Evolutionary conservation across 192 early-diverging fungal genomes (phyloP).

Genomic region (Helicostylum pulchrum): DNA sequence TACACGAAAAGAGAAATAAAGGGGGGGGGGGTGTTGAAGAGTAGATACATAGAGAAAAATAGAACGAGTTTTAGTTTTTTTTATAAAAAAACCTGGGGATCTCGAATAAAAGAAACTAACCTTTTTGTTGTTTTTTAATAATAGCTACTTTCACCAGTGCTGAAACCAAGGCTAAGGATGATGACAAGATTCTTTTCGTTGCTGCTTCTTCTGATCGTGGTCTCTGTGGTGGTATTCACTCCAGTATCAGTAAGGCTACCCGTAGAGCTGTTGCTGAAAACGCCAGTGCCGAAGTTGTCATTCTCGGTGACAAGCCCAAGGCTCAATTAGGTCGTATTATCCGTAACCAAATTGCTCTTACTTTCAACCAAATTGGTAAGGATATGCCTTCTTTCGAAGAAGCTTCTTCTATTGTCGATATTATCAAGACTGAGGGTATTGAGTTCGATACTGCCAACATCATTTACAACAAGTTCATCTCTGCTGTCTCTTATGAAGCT

Average conservation of each 20-base stretch:
- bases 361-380: slow-evolving; percentile 93
- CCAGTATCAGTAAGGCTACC: slow-evolving; percentile 82
- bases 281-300: slow-evolving; percentile 56
- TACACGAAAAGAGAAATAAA: background rate
- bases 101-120: background rate
- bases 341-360: slow-evolving; percentile 74
- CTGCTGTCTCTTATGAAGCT: slow-evolving; percentile 93
- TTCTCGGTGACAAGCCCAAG: slow-evolving; percentile 94
- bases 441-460: slow-evolving; percentile 73
- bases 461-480: slow-evolving; percentile 93
- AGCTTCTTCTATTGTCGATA: slow-evolving; percentile 77
- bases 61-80: too few species aligned
- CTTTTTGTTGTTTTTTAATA: background rate
- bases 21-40: background rate
- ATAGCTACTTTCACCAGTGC: slow-evolving; percentile 73
- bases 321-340: slow-evolving; percentile 78
- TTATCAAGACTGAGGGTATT: slow-evolving; percentile 61
- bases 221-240: slow-evolving; percentile 99
- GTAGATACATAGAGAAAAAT: background rate
- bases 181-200: slow-evolving; percentile 68
- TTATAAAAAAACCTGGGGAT: background rate
- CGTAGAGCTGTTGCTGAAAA: slow-evolving; percentile 60
- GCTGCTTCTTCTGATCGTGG: slow-evolving; percentile 94
- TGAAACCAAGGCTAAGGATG: slow-evolving; percentile 64
- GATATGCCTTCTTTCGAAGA: slow-evolving; percentile 85